Conservation (phyloP, 2,329 filamentous ascomycete genomes). For the Penicillium janthinellum region DNA sequence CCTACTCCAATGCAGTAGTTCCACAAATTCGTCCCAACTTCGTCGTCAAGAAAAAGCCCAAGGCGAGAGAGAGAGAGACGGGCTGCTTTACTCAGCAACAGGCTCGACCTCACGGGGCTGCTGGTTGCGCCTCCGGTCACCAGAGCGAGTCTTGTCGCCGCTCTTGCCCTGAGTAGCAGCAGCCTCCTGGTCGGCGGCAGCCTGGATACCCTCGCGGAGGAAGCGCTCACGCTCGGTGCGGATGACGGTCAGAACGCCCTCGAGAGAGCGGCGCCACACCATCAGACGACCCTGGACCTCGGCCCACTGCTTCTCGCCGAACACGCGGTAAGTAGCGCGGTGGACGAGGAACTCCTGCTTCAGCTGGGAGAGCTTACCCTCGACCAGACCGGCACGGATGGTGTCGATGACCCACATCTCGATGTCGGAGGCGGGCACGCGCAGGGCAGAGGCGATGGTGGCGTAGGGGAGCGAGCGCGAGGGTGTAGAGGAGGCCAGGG, state of each 20-base stretch:
- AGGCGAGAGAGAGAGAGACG: neutral
- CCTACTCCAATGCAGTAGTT: conserved; percentile 23
- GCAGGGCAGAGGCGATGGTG: conserved; percentile 79
- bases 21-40: conserved; percentile 7
- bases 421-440: conserved; percentile 79
- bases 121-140: conserved; percentile 39
- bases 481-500: conserved; percentile 78
- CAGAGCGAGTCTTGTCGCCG: conserved; percentile 30
- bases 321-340: conserved; percentile 93
- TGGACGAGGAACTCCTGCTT: conserved; percentile 94
- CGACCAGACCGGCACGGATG: conserved; percentile 90
- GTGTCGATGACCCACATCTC: conserved; percentile 99
- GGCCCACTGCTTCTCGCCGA: conserved; percentile 96
- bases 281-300: conserved; percentile 89
- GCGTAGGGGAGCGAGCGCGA: conserved; percentile 87
- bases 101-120: conserved; percentile 41
- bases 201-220: conserved; percentile 65
- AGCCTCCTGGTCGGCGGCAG: conserved; percentile 52
- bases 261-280: conserved; percentile 83
- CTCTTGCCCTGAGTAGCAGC: conserved; percentile 30
- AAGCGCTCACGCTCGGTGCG: conserved; percentile 79
- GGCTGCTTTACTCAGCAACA: conserved; percentile 29
- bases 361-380: conserved; percentile 93
- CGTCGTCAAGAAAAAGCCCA: neutral
- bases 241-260: conserved; percentile 75